Evolutionary conservation across 1,284 basidiomycete genomes (phyloP).

Genomic region (Jaminaea rosea): DNA sequence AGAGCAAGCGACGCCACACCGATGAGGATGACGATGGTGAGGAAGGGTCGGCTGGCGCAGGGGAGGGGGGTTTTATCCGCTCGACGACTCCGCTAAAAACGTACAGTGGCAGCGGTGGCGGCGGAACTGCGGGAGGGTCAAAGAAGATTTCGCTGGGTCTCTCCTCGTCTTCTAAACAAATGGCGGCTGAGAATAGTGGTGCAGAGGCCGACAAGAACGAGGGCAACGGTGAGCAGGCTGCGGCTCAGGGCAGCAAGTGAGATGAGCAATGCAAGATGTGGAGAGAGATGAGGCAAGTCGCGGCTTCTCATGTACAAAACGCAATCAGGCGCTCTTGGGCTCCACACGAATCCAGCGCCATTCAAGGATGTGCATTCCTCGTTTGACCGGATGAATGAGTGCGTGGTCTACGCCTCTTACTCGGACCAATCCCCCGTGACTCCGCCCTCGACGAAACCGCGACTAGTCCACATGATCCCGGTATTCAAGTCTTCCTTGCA

Average conservation of each 20-base stretch:
- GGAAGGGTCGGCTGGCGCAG: conserved; percentile 1
- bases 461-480: conserved; percentile 3
- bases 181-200: too few relatives aligned
- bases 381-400: too few relatives aligned
- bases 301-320: too few relatives aligned
- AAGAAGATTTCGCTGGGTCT: conserved; percentile 4
- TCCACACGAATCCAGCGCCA: too few relatives aligned
- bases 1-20: neutral
- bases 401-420: too few relatives aligned
- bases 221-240: too few relatives aligned
- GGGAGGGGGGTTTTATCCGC: neutral
- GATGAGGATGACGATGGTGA: neutral
- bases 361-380: too few relatives aligned
- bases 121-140: neutral
- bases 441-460: neutral
- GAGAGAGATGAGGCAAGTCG: too few relatives aligned
- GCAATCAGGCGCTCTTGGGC: too few relatives aligned
- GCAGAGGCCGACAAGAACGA: too few relatives aligned
- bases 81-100: neutral
- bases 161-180: neutral
- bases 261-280: too few relatives aligned
- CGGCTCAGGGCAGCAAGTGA: too few relatives aligned
- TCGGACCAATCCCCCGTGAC: neutral
- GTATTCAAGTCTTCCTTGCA: conserved; percentile 5
- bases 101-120: neutral